These are phyloP conservation scores for Chenopodium album DNA, from an alignment of 148 eudicot genomes.

Conservation along the genomic window DNA sequence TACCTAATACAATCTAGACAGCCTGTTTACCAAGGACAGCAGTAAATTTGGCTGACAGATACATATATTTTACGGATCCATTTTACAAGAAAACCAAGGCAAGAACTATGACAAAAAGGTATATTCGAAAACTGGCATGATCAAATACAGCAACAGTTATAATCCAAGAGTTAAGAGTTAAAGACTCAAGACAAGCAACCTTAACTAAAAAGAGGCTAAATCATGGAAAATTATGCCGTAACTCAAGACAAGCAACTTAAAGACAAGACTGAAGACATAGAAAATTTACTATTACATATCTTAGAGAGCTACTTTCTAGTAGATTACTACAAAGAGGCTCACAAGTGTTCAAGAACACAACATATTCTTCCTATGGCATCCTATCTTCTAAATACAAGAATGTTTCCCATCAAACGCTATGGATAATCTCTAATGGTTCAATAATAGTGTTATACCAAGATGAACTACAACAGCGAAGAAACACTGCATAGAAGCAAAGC, in stretches of 20 bases:
- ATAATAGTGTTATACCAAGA: background rate
- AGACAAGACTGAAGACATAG: background rate
- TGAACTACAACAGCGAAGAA: background rate
- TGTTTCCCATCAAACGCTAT: background rate
- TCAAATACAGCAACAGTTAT: background rate
- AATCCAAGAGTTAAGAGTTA: too few species aligned
- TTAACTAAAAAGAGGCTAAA: background rate
- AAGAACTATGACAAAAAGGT: background rate
- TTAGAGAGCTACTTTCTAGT: background rate
- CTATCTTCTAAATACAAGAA: too few species aligned
- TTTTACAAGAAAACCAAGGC: too few species aligned
- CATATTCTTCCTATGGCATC: background rate
- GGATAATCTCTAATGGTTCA: too few species aligned
- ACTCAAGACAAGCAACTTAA: background rate
- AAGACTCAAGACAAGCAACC: background rate
- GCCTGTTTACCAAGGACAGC: background rate
- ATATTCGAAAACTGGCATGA: background rate
- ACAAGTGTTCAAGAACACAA: background rate
- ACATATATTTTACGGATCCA: background rate
- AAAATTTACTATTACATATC: background rate
- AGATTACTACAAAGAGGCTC: background rate
- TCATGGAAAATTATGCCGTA: too few species aligned
- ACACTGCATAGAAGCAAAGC: background rate
- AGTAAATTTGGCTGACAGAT: background rate
- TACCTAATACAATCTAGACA: background rate